Evolutionary conservation across 2,329 filamentous ascomycete species (phyloP).

Genomic region (Colletotrichum horii): DNA sequence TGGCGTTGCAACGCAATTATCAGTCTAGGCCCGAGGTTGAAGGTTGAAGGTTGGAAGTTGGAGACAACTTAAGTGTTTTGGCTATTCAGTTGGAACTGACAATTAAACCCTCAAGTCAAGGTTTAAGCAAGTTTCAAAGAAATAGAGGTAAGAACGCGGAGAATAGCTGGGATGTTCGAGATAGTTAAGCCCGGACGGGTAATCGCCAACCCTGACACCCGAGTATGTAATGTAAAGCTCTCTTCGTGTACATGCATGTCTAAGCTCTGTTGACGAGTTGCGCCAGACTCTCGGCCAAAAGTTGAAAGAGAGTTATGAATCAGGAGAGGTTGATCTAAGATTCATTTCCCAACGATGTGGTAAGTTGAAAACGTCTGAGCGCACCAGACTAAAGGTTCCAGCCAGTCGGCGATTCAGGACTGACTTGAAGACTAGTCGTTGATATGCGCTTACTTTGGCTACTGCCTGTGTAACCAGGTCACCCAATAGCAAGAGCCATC

Average conservation of each 20-base stretch:
- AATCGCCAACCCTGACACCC: no score
- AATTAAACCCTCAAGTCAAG: no score
- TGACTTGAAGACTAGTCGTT: neutral
- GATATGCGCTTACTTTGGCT: neutral
- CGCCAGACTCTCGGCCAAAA: rapidly evolving
- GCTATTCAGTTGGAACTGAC: no score
- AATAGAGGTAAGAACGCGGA: neutral
- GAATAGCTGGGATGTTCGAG: rapidly evolving
- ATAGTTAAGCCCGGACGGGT: neutral
- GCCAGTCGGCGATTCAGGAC: neutral
- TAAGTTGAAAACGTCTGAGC: neutral
- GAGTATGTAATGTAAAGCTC: no score
- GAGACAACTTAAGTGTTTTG: no score
- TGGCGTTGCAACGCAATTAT: neutral
- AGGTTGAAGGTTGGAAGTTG: no score
- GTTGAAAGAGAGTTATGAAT: rapidly evolving
- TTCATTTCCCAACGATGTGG: neutral
- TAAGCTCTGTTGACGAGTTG: neutral
- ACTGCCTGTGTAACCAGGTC: neutral
- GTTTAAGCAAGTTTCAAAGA: neutral
- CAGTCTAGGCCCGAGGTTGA: neutral
- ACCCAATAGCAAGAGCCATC: neutral
- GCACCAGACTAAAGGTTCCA: neutral
- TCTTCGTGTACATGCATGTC: neutral
- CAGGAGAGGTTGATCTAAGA: rapidly evolving